Conservation (phyloP, 495 filamentous ascomycete species). For the Penicillium robsamsonii region DNA sequence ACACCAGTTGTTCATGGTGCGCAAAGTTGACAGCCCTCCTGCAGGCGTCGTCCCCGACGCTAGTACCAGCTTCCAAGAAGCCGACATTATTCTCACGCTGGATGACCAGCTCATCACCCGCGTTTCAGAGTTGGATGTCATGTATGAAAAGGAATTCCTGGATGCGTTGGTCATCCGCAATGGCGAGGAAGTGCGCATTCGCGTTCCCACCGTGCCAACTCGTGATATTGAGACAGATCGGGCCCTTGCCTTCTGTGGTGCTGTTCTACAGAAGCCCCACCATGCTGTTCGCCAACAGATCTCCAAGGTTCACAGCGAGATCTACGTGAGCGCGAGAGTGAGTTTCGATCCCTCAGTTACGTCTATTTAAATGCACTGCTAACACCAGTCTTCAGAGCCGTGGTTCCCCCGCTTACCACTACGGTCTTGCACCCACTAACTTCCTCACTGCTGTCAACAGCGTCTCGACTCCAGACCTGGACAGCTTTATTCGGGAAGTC, state of each 20-base stretch:
- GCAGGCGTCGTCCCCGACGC: slow-evolving; percentile 34
- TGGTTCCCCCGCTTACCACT: slow-evolving; percentile 87
- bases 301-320: slow-evolving; percentile 88
- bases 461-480: slow-evolving; percentile 73
- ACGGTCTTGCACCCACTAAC: slow-evolving; percentile 91
- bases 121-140: slow-evolving; percentile 88
- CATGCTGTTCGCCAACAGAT: slow-evolving; percentile 98
- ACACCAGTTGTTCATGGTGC: slow-evolving; percentile 98
- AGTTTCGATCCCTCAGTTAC: slow-evolving; percentile 17
- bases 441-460: slow-evolving; percentile 97
- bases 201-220: slow-evolving; percentile 82
- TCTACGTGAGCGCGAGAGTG: slow-evolving; percentile 89
- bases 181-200: slow-evolving; percentile 71
- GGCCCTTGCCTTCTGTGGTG: slow-evolving; percentile 92
- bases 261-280: slow-evolving; percentile 88
- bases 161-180: slow-evolving; percentile 86
- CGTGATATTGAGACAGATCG: slow-evolving; percentile 89
- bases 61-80: slow-evolving; percentile 65
- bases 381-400: slow-evolving; percentile 45
- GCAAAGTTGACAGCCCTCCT: slow-evolving; percentile 79
- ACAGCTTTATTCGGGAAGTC: slow-evolving; percentile 73
- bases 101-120: slow-evolving; percentile 91
- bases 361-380: slow-evolving; percentile 3
- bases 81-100: slow-evolving; percentile 88
- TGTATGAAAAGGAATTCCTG: slow-evolving; percentile 86